Percentiles rank a stretch among this genome's conserved stretches.
These are phyloP conservation scores for Ogataea thermomethanolica DNA, from an alignment of 805 yeast genomes.

Conservation along the genomic window DNA sequence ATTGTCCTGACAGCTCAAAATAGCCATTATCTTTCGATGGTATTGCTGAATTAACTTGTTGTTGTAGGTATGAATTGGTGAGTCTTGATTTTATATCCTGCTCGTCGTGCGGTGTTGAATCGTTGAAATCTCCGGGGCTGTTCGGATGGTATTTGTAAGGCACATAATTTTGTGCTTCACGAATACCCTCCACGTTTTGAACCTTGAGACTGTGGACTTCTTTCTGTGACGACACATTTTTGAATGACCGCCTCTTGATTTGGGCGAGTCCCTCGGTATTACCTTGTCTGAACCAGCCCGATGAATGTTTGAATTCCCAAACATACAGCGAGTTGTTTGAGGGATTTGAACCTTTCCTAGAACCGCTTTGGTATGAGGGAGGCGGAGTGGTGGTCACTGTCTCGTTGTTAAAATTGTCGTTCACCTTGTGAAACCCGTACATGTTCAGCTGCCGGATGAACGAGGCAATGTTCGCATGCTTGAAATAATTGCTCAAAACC, in stretches of 20 bases:
- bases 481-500: constrained; percentile 64
- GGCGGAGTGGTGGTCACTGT: constrained; percentile 9
- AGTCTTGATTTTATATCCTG: constrained; percentile 22
- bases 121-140: constrained; percentile 21
- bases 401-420: constrained; percentile 39
- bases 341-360: constrained; percentile 25
- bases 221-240: constrained; percentile 28
- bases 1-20: constrained; percentile 17
- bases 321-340: constrained; percentile 17
- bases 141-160: constrained; percentile 25
- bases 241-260: constrained; percentile 71
- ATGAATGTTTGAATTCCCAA: constrained; percentile 91
- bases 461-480: constrained; percentile 76
- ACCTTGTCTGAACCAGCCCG: constrained; percentile 76
- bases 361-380: constrained; percentile 10
- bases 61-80: constrained; percentile 21
- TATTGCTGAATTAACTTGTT: constrained; percentile 18
- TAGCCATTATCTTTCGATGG: constrained; percentile 15
- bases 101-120: constrained; percentile 21
- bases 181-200: constrained; percentile 7
- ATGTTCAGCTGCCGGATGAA: constrained; percentile 77
- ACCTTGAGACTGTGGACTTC: constrained; percentile 30
- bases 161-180: constrained; percentile 25
- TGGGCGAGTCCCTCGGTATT: constrained; percentile 67
- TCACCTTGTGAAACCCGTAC: constrained; percentile 80